These are phyloP conservation scores for Plasmodium billcollinsi DNA, from an alignment of 169 alveolate genomes.

Conservation along the genomic window DNA sequence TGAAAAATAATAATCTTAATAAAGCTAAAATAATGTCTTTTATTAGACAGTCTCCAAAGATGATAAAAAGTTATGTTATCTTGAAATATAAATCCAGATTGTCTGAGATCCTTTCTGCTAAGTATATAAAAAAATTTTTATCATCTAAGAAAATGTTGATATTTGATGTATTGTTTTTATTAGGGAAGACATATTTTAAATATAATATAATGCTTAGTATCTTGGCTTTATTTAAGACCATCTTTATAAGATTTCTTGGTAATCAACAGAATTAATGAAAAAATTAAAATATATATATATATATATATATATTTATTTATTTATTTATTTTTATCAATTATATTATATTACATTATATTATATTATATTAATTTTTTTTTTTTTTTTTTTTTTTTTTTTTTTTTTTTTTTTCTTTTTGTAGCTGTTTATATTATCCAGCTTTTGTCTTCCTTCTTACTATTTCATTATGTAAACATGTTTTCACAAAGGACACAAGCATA, in stretches of 20 bases:
- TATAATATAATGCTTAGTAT: neutral
- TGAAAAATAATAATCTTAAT: constrained; percentile 4
- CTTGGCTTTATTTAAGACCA: constrained; percentile 22
- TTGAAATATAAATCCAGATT: neutral
- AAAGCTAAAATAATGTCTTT: constrained; percentile 12
- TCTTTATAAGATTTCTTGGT: constrained; percentile 40
- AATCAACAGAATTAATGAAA: neutral
- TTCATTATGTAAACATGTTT: constrained; percentile 53
- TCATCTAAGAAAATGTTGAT: neutral
- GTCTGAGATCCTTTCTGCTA: constrained; percentile 7
- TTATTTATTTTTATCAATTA: too few relatives aligned
- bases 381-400: too few relatives aligned
- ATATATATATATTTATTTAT: neutral
- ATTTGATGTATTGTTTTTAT: neutral
- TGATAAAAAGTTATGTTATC: constrained; percentile 26
- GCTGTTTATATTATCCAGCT: constrained; percentile 41
- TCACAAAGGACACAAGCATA: constrained; percentile 50
- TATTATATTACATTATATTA: too few relatives aligned
- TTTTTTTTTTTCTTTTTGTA: neutral
- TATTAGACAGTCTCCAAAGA: constrained; percentile 20
- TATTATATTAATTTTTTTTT: too few relatives aligned
- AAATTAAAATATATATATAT: neutral
- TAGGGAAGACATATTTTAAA: constrained; percentile 11
- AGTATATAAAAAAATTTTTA: neutral
- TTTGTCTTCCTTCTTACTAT: constrained; percentile 22